Evolutionary conservation across 2,329 filamentous ascomycete genomes (phyloP).

Genomic region (Stemphylium beticola): DNA sequence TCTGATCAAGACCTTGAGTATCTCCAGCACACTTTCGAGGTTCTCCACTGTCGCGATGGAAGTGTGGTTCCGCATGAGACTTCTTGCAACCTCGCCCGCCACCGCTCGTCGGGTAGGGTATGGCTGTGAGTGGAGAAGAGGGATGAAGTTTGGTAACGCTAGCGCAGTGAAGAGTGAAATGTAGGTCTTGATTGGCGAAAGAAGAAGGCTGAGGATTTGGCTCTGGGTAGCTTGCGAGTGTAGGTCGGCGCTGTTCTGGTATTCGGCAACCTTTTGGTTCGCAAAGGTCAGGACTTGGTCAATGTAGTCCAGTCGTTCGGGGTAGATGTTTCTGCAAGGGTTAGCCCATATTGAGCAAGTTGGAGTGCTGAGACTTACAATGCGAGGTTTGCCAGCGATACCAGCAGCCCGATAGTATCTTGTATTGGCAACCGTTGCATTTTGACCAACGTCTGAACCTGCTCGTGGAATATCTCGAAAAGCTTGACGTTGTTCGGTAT

Average conservation of each 20-base stretch:
- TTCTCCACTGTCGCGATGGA: conserved; percentile 78
- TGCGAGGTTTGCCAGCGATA: conserved; percentile 92
- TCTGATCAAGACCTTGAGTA: conserved; percentile 89
- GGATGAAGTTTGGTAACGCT: conserved; percentile 88
- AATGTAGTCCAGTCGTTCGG: conserved; percentile 88
- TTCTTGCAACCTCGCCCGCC: conserved; percentile 84
- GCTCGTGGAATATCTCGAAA: conserved; percentile 96
- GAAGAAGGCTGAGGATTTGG: conserved; percentile 86
- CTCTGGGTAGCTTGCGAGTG: conserved; percentile 88
- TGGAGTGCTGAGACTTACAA: conserved; percentile 58
- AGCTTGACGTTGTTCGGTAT: conserved; percentile 83
- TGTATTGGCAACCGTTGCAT: conserved; percentile 90
- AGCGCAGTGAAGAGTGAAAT: conserved; percentile 95
- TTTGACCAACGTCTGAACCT: conserved; percentile 92
- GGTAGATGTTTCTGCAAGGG: conserved; percentile 77
- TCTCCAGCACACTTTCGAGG: conserved; percentile 85
- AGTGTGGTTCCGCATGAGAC: conserved; percentile 81
- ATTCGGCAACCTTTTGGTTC: conserved; percentile 82
- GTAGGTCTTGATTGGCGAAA: conserved; percentile 88
- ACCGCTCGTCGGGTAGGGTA: conserved; percentile 91
- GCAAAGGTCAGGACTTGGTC: conserved; percentile 93
- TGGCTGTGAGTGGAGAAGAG: conserved; percentile 86
- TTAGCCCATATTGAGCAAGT: conserved; percentile 29
- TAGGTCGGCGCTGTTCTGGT: conserved; percentile 92
- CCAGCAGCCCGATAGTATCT: conserved; percentile 90